phyloP scores from a whole-genome alignment of 495 filamentous ascomycete genomes.

The Podospora australis region DNA sequence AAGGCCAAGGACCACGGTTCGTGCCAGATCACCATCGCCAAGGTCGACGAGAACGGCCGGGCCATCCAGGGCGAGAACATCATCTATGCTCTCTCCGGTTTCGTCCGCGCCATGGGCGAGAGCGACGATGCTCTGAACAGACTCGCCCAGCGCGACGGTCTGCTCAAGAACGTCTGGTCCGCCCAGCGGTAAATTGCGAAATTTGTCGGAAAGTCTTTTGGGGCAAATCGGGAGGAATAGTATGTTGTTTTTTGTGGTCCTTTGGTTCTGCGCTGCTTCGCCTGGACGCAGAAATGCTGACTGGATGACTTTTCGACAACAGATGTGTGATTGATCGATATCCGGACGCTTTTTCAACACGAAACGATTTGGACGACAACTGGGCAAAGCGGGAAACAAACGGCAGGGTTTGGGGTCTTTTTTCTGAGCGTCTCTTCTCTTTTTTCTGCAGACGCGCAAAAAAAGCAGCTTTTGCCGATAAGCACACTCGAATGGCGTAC shows the following conservation, averaged over 20 bases:
- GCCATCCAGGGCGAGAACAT: conserved; percentile 92
- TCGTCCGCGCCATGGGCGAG: conserved; percentile 97
- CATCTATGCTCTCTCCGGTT: conserved; percentile 94
- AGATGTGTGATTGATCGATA: conserved; percentile 23
- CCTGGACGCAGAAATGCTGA: neutral
- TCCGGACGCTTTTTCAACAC: conserved; percentile 13
- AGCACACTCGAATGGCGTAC: conserved; percentile 24
- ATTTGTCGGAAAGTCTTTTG: no score
- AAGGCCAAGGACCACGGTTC: conserved; percentile 97
- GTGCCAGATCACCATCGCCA: conserved; percentile 84
- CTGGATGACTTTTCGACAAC: conserved; percentile 3
- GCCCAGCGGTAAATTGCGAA: conserved; percentile 58
- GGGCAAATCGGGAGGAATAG: conserved; percentile 19
- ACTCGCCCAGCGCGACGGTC: conserved; percentile 88
- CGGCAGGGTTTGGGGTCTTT: conserved; percentile 22
- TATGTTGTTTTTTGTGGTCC: no score
- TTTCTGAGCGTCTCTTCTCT: conserved; percentile 11
- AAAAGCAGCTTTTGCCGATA: conserved; percentile 19
- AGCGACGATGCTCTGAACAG: conserved; percentile 94
- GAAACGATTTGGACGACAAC: conserved; percentile 17
- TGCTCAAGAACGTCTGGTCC: conserved; percentile 94
- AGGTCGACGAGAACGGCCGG: conserved; percentile 96
- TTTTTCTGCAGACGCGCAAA: conserved; percentile 7
- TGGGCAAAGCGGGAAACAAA: conserved; percentile 21
- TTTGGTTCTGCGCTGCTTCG: neutral